These are phyloP conservation scores for Leccinum disarticulatum DNA, from an alignment of 768 basidiomycete genomes.

Conservation along the genomic window DNA sequence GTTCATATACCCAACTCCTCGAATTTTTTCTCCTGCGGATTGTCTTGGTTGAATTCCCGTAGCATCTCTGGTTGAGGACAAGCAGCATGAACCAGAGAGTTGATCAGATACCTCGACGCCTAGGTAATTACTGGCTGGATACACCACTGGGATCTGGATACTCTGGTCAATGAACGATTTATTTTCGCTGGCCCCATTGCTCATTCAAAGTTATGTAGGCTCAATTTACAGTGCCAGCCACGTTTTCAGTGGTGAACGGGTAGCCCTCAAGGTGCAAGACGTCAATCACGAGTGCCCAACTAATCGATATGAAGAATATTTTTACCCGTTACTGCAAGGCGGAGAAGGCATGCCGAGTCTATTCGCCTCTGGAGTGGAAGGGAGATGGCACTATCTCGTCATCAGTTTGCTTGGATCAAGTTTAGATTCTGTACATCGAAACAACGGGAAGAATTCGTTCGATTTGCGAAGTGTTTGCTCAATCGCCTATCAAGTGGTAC, in stretches of 20 bases:
- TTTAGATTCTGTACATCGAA: conserved; percentile 60
- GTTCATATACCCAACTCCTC: not conserved
- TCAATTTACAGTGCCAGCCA: conserved; percentile 67
- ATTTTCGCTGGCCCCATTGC: not conserved
- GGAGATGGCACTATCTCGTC: conserved; percentile 69
- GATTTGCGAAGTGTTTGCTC: conserved; percentile 72
- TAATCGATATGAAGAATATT: conserved; percentile 64
- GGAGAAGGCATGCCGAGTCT: conserved; percentile 72
- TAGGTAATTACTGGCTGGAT: conserved; percentile 64
- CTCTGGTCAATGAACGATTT: conserved; percentile 48
- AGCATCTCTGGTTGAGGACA: not conserved
- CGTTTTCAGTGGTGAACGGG: conserved; percentile 54
- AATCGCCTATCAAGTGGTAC: conserved; percentile 78
- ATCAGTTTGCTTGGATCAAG: conserved; percentile 74
- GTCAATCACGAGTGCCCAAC: conserved; percentile 74
- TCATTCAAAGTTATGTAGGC: conserved; percentile 42
- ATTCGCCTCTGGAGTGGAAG: conserved; percentile 59
- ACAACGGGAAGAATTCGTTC: conserved; percentile 55
- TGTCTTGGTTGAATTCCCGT: not conserved
- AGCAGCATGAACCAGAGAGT: conserved; percentile 12
- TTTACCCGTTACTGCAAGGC: conserved; percentile 72
- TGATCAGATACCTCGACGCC: conserved; percentile 32
- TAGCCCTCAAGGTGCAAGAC: conserved; percentile 73
- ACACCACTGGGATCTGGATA: conserved; percentile 69
- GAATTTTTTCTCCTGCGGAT: not conserved